phyloP scores from a whole-genome alignment of 352 stramenopile genomes.

The Pythium folliculosum region DNA sequence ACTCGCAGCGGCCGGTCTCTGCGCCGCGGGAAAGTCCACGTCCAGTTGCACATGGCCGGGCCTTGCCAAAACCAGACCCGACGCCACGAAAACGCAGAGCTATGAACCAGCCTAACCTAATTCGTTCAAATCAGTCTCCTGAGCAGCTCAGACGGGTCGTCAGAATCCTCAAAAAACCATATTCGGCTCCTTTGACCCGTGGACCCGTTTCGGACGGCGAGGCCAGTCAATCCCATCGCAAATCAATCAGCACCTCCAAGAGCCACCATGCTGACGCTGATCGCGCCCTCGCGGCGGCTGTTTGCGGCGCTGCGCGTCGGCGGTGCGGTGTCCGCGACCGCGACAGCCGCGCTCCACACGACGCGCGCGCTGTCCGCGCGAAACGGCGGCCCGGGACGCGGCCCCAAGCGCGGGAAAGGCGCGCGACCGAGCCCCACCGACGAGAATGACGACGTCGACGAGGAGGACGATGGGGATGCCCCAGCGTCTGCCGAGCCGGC shows the following conservation, averaged over 20 bases:
- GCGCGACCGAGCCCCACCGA: no score
- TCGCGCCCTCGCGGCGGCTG: conserved; percentile 14
- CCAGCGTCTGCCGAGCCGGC: not conserved
- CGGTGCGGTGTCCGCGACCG: not conserved
- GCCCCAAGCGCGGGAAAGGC: conserved; percentile 3
- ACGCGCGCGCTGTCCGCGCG: conserved; percentile 6
- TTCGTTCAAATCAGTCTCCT: not conserved
- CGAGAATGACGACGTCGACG: not conserved
- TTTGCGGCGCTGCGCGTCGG: not conserved
- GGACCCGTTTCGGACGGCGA: not conserved
- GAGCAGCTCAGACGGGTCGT: no score
- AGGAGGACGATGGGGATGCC: conserved; percentile 13
- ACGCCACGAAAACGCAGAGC: not conserved
- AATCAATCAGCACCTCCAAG: not conserved
- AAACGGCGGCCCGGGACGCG: not conserved
- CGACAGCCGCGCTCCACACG: conserved; percentile 14
- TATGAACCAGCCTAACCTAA: not conserved
- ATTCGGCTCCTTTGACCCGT: not conserved
- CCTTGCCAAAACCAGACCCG: not conserved
- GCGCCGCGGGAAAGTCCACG: not conserved
- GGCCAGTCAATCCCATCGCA: not conserved
- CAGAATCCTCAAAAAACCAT: no score
- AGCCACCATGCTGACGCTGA: not conserved
- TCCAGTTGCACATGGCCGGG: conserved; percentile 4
- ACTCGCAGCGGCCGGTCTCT: not conserved